phyloP scores from a whole-genome alignment of 2,329 filamentous ascomycete species.

The Esteya vermicola region DNA sequence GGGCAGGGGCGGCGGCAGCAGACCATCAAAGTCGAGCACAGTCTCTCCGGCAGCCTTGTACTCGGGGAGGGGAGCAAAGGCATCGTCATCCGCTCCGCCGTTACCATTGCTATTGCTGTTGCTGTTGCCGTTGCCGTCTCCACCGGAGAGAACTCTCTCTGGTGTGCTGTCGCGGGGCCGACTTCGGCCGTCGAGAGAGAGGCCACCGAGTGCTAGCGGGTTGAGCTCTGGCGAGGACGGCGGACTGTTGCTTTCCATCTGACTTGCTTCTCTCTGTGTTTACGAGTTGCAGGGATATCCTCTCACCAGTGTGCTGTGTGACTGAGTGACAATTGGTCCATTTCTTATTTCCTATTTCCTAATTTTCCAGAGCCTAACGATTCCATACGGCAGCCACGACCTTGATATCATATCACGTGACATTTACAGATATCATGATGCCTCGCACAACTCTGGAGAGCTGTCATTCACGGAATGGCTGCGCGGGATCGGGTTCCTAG shows the following conservation, averaged over 20 bases:
- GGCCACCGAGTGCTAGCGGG: constrained; percentile 26
- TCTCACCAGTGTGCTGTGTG: too few relatives aligned
- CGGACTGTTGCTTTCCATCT: constrained; percentile 1
- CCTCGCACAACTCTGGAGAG: too few relatives aligned
- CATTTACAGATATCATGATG: too few relatives aligned
- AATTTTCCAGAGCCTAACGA: too few relatives aligned
- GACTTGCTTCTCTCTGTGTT: background rate
- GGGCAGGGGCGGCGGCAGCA: constrained; percentile 42
- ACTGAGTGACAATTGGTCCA: too few relatives aligned
- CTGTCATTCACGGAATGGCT: too few relatives aligned
- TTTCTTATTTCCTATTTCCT: too few relatives aligned
- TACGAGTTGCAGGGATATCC: too few relatives aligned
- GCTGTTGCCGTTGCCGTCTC: constrained; percentile 1
- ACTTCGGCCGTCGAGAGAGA: constrained; percentile 12
- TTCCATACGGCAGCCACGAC: too few relatives aligned
- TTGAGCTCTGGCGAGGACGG: constrained; percentile 35
- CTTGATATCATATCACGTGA: too few relatives aligned
- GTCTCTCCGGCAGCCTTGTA: constrained; percentile 41
- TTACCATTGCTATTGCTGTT: constrained; percentile 8
- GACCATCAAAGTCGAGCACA: constrained; percentile 53
- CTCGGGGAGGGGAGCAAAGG: constrained; percentile 42
- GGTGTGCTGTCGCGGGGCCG: too few relatives aligned
- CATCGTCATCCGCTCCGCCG: constrained; percentile 17
- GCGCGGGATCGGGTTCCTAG: too few relatives aligned
- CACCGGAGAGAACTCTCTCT: background rate